A percentile compares a stretch with the other conserved stretches of the same genome.
These are phyloP conservation scores for Fusarium phyllophilum DNA, from an alignment of 2,329 filamentous ascomycete genomes.

Conservation along the genomic window DNA sequence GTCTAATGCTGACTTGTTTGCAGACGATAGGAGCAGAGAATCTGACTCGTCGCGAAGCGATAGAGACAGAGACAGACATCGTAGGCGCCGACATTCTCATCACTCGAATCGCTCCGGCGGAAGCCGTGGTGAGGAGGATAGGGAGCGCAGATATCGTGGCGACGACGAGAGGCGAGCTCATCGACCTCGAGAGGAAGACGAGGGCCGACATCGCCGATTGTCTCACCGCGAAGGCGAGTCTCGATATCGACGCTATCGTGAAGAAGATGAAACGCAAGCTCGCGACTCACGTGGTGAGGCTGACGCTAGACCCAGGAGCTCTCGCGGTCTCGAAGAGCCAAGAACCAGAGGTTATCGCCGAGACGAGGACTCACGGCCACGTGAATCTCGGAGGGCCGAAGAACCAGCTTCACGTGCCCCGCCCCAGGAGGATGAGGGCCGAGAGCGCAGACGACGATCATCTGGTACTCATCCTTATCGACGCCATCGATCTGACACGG, in stretches of 20 bases:
- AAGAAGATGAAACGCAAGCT: constrained; percentile 29
- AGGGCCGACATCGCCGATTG: constrained; percentile 40
- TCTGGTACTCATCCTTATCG: constrained; percentile 48
- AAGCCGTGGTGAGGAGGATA: constrained; percentile 47
- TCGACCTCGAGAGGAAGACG: constrained; percentile 36
- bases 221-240: constrained; percentile 35
- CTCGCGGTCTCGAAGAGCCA: constrained; percentile 28
- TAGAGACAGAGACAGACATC: constrained; percentile 53
- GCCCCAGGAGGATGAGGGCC: constrained; percentile 35
- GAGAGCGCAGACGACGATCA: constrained; percentile 31
- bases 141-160: constrained; percentile 39
- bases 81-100: constrained; percentile 55
- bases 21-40: constrained; percentile 61
- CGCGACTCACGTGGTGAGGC: constrained; percentile 30
- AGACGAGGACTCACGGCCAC: constrained; percentile 36
- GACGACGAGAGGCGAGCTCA: constrained; percentile 42
- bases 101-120: constrained; percentile 48
- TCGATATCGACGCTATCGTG: constrained; percentile 31
- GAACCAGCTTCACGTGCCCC: constrained; percentile 15
- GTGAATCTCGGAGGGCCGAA: constrained; percentile 21
- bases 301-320: constrained; percentile 22
- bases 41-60: constrained; percentile 50
- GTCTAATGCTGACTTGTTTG: constrained; percentile 65
- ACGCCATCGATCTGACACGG: constrained; percentile 53
- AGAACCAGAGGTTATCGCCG: constrained; percentile 25